These are phyloP conservation scores for Micromonas commoda DNA, from an alignment of 139 green algal genomes.

Conservation along the genomic window DNA sequence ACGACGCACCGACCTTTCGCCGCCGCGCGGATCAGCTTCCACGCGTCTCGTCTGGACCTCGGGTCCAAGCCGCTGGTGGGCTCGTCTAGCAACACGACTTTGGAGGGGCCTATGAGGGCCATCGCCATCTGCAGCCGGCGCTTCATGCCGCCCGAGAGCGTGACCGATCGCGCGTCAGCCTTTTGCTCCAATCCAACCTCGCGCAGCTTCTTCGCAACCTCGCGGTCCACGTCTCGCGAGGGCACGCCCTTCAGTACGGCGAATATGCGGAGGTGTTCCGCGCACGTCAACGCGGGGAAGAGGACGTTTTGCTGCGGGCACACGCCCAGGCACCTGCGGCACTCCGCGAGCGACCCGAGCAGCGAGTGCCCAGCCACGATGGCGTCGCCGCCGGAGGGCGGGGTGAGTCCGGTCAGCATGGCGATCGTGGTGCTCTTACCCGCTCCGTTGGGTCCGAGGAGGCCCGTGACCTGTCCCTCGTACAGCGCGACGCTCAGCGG, in stretches of 20 bases:
- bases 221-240: not conserved
- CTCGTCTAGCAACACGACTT: constrained; percentile 88
- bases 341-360: constrained; percentile 55
- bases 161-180: constrained; percentile 2
- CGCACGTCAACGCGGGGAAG: constrained; percentile 76
- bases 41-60: constrained; percentile 73
- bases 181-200: constrained; percentile 34
- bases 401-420: constrained; percentile 53
- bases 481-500: constrained; percentile 49
- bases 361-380: constrained; percentile 33
- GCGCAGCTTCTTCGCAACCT: not conserved
- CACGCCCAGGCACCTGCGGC: constrained; percentile 48
- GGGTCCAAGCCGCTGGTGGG: constrained; percentile 90
- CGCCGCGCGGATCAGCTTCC: constrained; percentile 76
- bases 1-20: constrained; percentile 32
- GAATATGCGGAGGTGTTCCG: constrained; percentile 86
- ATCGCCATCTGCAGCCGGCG: constrained; percentile 60
- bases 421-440: constrained; percentile 50
- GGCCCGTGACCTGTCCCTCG: constrained; percentile 59
- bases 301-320: constrained; percentile 95
- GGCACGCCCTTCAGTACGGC: constrained; percentile 61
- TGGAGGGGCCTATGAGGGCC: constrained; percentile 79
- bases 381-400: constrained; percentile 49
- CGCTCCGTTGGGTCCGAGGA: constrained; percentile 67
- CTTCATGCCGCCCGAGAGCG: constrained; percentile 45